Evolutionary conservation across 2,329 filamentous ascomycete genomes (phyloP).

Genomic region (Sporothrix dimorphospora): DNA sequence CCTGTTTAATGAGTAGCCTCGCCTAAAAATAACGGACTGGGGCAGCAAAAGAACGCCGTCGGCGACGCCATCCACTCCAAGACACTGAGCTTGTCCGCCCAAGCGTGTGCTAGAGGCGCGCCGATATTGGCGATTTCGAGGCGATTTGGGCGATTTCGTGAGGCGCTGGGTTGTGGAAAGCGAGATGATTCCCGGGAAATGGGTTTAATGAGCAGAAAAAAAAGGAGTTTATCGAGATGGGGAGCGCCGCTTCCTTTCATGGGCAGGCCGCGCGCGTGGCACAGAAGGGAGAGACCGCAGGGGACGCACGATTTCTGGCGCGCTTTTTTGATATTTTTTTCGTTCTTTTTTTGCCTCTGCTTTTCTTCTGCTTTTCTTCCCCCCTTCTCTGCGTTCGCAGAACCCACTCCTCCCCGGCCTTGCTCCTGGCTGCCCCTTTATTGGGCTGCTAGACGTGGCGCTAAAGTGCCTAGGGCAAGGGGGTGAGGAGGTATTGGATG

Average conservation of each 20-base stretch:
- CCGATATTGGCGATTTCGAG: neutral
- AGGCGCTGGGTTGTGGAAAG: neutral
- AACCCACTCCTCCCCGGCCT: neutral
- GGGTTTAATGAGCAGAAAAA: constrained; percentile 16
- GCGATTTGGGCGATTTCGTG: neutral
- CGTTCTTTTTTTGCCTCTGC: neutral
- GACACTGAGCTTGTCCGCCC: neutral
- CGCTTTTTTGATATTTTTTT: neutral
- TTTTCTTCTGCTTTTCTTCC: neutral
- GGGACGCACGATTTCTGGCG: neutral
- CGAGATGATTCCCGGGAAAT: constrained; percentile 2
- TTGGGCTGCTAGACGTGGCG: constrained; percentile 25
- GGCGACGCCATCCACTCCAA: constrained; percentile 22
- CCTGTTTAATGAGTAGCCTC: constrained; percentile 28
- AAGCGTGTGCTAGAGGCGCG: neutral
- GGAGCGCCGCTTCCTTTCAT: constrained; percentile 22
- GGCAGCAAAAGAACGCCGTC: constrained; percentile 6
- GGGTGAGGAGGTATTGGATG: constrained; percentile 29
- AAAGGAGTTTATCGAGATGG: constrained; percentile 17
- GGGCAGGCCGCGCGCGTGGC: constrained; percentile 1
- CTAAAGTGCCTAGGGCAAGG: constrained; percentile 30
- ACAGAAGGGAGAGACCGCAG: neutral
- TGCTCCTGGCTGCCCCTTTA: constrained; percentile 30
- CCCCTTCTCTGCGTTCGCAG: neutral
- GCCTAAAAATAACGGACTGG: constrained; percentile 21